Base-by-base conservation (phyloP, 148 eudicot genomes). In the Rhododendron molle region DNA sequence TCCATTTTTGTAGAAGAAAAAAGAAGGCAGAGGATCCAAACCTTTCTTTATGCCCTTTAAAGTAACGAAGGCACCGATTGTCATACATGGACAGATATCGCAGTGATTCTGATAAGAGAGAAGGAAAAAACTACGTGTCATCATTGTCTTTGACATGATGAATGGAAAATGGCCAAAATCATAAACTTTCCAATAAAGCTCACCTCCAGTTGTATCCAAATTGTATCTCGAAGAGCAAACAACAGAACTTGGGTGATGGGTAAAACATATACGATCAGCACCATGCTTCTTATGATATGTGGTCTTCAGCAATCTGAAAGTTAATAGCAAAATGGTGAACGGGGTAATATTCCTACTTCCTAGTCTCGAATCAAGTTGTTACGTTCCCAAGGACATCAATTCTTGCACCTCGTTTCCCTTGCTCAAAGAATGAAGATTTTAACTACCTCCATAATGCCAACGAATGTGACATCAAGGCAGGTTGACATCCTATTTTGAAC, bases 21-120 rank as follows among this genome's bases (percentile, higher is more conserved):
- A 62, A 84, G 16, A 54, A 80, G 30, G 85, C 56, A 52, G 76
- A 78, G 76, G 76, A 65, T 84, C n/a, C 92, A 85, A 83, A 97
- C 99, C 99, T 95, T 71, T 97, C 95, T 85, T 89, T 95, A 80
- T 95, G 99, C 86, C 98, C 99, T 89, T 97, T 97, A 83, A 97
- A 97, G 91, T 94, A 95, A 62, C 99, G 99, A 88, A 97, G 98
- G 85, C 93, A 92, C 78, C 99, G 91, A 87, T 97, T 97, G 62
- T 97, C 99, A 81, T 95, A 97, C 98, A 97, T 92, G 20, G 99
- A 97, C 76, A 97, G 92, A 90, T 97, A 97, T 83, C 98, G 92
- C 83, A 97, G 92, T 50, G 95, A 90, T 90, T 97, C 98, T 97
- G 91, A 58, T 83, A 92, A 86, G 46, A 85, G 28, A 84, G 56